Percentiles rank a stretch among this genome's conserved stretches.
phyloP scores from a whole-genome alignment of 1,284 basidiomycete species.

The Sanguinoderma infundibulare region DNA sequence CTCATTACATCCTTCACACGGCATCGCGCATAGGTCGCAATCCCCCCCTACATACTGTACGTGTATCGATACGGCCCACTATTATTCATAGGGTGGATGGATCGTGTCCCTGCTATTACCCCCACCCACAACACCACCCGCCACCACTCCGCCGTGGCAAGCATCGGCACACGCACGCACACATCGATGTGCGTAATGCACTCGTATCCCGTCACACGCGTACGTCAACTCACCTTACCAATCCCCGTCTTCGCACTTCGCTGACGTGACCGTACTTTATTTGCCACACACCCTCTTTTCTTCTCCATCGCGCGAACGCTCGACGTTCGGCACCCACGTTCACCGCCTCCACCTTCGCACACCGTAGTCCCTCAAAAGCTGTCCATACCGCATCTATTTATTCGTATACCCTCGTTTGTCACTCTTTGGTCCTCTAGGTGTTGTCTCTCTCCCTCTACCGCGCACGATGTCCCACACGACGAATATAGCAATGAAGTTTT shows the following conservation, averaged over 20 bases:
- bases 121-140: slow-evolving; percentile 5
- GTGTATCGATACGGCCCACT: slow-evolving; percentile 19
- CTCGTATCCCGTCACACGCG: slow-evolving; percentile 20
- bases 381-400: slow-evolving; percentile 26
- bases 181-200: slow-evolving; percentile 1
- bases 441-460: slow-evolving; percentile 15
- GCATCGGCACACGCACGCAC: slow-evolving; percentile 9
- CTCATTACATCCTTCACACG: slow-evolving; percentile 1
- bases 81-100: slow-evolving; percentile 19
- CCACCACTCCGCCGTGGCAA: neutral
- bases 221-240: slow-evolving; percentile 13
- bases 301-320: neutral
- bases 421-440: slow-evolving; percentile 15
- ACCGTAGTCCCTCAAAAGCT: slow-evolving; percentile 22
- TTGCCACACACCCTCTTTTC: neutral
- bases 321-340: too few relatives aligned
- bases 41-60: slow-evolving; percentile 15
- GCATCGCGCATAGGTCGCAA: slow-evolving; percentile 18
- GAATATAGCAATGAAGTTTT: slow-evolving; percentile 26
- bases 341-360: neutral
- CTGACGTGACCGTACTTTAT: slow-evolving; percentile 3
- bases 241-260: neutral
- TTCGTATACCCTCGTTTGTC: slow-evolving; percentile 26
- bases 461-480: slow-evolving; percentile 26
- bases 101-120: slow-evolving; percentile 19